Conservation (phyloP, 305 asterid genomes). For the Fraxinus paxiana region DNA sequence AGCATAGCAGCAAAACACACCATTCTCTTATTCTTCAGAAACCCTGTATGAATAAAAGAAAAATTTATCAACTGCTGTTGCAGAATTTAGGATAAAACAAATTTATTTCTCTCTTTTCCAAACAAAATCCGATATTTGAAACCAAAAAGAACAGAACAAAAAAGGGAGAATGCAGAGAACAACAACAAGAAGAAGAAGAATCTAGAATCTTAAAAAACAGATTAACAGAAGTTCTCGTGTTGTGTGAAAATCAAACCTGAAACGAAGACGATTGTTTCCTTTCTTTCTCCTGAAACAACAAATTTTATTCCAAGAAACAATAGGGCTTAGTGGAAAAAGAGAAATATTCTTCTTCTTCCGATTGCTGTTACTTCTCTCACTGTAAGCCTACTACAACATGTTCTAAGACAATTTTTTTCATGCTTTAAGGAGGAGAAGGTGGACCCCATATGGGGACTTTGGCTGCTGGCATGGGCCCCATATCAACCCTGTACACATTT, state of each 20-base stretch:
- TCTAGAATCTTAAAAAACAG: conserved; percentile 16
- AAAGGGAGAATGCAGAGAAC: conserved; percentile 13
- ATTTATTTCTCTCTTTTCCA: not conserved
- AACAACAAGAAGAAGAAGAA: not conserved
- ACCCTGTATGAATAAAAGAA: conserved; percentile 1
- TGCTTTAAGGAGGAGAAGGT: conserved; percentile 27
- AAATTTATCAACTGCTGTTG: not conserved
- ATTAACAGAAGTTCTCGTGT: not conserved
- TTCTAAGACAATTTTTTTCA: conserved; percentile 26
- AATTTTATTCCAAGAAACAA: conserved; percentile 17
- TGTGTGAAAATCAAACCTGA: conserved; percentile 7
- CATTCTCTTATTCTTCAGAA: conserved; percentile 24
- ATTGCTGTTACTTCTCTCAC: conserved; percentile 11
- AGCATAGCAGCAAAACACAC: conserved; percentile 19
- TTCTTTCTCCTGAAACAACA: not conserved
- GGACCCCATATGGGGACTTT: conserved; percentile 23
- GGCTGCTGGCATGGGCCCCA: conserved; percentile 27
- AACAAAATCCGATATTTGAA: conserved; percentile 13
- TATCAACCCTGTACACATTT: not conserved
- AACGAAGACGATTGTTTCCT: conserved; percentile 8
- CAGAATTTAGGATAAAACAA: not conserved
- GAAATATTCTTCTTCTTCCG: conserved; percentile 29
- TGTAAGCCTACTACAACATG: conserved; percentile 22
- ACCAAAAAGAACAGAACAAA: not conserved
- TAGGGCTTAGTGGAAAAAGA: conserved; percentile 24